phyloP scores from a whole-genome alignment of 108 stramenopile species.

The Epithemia pelagica region DNA sequence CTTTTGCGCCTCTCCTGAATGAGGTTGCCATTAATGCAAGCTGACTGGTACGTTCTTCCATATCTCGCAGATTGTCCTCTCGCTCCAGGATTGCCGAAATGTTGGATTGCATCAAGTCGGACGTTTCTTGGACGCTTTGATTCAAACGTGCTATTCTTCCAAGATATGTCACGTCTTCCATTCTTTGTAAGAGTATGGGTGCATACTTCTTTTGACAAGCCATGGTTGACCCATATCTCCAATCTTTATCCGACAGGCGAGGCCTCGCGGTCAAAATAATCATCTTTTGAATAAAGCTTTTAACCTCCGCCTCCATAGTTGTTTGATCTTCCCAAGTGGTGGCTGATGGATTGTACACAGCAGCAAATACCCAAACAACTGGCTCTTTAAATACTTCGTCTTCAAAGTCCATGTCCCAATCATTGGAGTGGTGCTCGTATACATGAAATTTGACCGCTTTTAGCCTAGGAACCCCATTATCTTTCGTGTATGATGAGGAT shows the following conservation, averaged over 20 bases:
- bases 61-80: constrained; percentile 34
- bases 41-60: constrained; percentile 30
- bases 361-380: constrained; percentile 46
- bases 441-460: constrained; percentile 61
- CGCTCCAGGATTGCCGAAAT: constrained; percentile 46
- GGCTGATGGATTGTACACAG: constrained; percentile 40
- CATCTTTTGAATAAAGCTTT: constrained; percentile 56
- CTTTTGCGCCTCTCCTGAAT: constrained; percentile 46
- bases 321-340: constrained; percentile 4
- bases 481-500: not conserved
- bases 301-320: constrained; percentile 13
- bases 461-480: not conserved
- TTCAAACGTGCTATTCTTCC: constrained; percentile 34
- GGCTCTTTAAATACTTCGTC: not conserved
- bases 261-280: constrained; percentile 43
- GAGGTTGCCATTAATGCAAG: constrained; percentile 38
- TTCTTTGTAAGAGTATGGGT: constrained; percentile 53
- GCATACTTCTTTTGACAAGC: constrained; percentile 44
- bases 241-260: constrained; percentile 30
- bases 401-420: constrained; percentile 6
- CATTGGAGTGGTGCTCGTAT: constrained; percentile 21
- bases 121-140: constrained; percentile 34
- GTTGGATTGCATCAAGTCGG: constrained; percentile 52
- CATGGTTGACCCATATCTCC: constrained; percentile 34
- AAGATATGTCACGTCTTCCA: constrained; percentile 42